Conservation (phyloP, 2,329 filamentous ascomycete species). For the Neoscytalidium dimidiatum region DNA sequence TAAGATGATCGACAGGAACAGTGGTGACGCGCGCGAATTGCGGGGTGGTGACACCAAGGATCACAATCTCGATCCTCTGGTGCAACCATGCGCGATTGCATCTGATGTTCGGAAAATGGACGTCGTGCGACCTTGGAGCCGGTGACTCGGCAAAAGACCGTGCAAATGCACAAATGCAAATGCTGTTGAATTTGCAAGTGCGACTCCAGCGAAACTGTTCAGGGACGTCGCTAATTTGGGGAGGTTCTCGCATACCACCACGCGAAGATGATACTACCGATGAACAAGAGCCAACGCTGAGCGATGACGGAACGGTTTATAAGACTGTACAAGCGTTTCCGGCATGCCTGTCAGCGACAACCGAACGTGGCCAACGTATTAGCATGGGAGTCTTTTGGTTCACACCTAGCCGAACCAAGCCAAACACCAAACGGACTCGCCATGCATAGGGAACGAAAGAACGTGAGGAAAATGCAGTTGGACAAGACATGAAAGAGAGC, state of each 20-base stretch:
- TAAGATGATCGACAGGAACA: neutral
- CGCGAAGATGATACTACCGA: conserved; percentile 14
- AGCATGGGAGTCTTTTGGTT: conserved; percentile 17
- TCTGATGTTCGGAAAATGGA: neutral
- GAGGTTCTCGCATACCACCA: conserved; percentile 14
- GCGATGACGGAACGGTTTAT: conserved; percentile 29
- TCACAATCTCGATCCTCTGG: neutral
- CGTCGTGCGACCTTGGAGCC: neutral
- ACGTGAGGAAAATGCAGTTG: neutral
- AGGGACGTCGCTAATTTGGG: neutral
- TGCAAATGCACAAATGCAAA: neutral
- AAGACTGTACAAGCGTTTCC: conserved; percentile 43
- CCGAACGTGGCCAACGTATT: conserved; percentile 12
- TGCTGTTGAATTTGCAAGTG: neutral
- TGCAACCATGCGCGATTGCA: neutral
- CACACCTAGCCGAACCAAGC: neutral
- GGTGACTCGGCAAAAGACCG: too few relatives aligned
- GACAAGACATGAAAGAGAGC: neutral
- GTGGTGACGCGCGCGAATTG: neutral
- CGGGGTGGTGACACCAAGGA: neutral
- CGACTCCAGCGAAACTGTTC: neutral
- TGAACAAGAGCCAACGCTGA: conserved; percentile 19
- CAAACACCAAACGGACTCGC: conserved; percentile 5
- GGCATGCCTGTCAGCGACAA: conserved; percentile 37
- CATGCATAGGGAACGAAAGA: neutral